Evolutionary conservation across 768 basidiomycete species (phyloP), one percentile per base, ranked within the genome.

Genomic region (Boletus coccyginus): DNA sequence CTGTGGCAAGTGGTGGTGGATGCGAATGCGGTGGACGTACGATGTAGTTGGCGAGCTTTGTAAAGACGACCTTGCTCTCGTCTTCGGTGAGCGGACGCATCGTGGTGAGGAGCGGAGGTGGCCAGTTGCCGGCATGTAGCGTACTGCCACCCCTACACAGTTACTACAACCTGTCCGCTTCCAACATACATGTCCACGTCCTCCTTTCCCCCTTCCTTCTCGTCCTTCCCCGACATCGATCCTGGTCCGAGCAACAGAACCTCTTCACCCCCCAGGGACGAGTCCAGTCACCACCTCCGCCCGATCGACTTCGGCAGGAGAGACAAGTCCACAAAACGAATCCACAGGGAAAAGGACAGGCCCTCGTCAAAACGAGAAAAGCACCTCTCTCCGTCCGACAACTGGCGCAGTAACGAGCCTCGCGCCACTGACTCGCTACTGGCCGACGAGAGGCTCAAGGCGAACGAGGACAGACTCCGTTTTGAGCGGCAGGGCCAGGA

Each of bases 61-160:
- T 87, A 66, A 98, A 99, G 14, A 98, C 91, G 0, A 89, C 83
- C 71, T 97, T 97, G 65, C 92, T 96, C 75, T 99, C 96, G 57
- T 97, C 94, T 72, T 98, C 92, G 27, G 96, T 98, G 50, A 98
- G 78, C 21, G 96, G 96, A 10, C 96, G 88, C 96, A 98, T 97
- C 40, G 52, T 75, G 57, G 41, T 59, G 45, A 16, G 51, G 36
- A 50, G 53, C 48, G 53, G 46, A 35, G 38, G 44, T 29, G 43
- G 49, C 55, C 38, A 46, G 39, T 5, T 27, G 27, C 27, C 27
- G 27, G 27, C 27, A 27, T 27, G 27, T 27, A 27, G 27, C 5
- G 44, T 46, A 55, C 49, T 46, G 38, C 61, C 61, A 62, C 61
- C 27, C 46, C 21, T 44, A 21, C 54, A n/a, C 12, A 7, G 36